Evolutionary conservation across 108 stramenopile species (phyloP).

Genomic region (Nitzschia sp.): DNA sequence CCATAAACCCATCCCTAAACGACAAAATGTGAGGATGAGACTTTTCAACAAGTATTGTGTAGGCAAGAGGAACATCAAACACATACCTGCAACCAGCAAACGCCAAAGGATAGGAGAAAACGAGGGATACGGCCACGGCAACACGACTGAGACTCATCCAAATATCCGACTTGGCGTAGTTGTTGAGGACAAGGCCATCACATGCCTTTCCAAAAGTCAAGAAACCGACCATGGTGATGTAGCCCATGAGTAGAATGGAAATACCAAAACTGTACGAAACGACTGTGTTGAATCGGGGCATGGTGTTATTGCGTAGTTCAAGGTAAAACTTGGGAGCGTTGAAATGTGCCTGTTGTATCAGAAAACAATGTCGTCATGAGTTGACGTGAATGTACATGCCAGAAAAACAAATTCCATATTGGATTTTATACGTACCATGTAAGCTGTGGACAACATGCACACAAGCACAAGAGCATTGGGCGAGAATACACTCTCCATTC

Average conservation of each 20-base stretch:
- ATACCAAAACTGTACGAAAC: constrained; percentile 77
- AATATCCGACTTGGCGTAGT: constrained; percentile 85
- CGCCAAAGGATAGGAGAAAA: constrained; percentile 70
- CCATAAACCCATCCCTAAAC: constrained; percentile 79
- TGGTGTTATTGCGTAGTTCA: constrained; percentile 89
- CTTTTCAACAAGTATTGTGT: not conserved
- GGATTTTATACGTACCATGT: constrained; percentile 55
- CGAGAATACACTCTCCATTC: constrained; percentile 65
- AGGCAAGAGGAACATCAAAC: not conserved
- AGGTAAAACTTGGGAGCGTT: constrained; percentile 92
- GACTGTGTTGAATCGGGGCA: constrained; percentile 74
- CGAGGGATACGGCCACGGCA: constrained; percentile 87
- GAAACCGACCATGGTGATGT: constrained; percentile 84
- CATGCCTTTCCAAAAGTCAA: constrained; percentile 87
- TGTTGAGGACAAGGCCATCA: constrained; percentile 91
- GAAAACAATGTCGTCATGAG: not conserved
- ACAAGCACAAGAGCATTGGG: constrained; percentile 82
- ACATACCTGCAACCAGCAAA: constrained; percentile 50
- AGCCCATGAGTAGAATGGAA: constrained; percentile 66
- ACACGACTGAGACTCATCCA: constrained; percentile 85
- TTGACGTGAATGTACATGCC: not conserved
- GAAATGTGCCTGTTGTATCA: constrained; percentile 77
- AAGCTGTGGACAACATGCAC: constrained; percentile 96
- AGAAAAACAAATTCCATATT: not conserved
- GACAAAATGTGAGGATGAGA: not conserved